These are phyloP conservation scores for Ajuga chamaepitys DNA, from an alignment of 257 asterid species.

Conservation along the genomic window DNA sequence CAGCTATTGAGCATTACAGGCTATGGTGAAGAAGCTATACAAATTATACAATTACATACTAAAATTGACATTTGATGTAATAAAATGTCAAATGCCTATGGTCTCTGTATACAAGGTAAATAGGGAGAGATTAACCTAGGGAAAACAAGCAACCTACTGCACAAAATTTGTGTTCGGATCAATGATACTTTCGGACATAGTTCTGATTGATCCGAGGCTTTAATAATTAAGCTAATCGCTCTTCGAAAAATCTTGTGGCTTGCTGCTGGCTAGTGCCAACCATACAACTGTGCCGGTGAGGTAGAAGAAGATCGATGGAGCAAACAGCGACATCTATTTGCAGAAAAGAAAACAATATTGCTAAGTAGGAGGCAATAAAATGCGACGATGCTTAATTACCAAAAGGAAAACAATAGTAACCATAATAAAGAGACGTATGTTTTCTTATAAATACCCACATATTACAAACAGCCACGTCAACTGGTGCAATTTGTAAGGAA, in stretches of 20 bases:
- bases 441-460: no score
- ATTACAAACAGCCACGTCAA: no score
- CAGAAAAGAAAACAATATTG: not conserved
- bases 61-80: not conserved
- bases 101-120: constrained; percentile 12
- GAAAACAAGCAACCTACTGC: constrained; percentile 22
- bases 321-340: constrained; percentile 69
- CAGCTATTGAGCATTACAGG: not conserved
- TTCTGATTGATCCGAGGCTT: not conserved
- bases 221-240: constrained; percentile 23
- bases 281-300: constrained; percentile 88
- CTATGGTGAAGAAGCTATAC: constrained; percentile 14
- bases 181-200: constrained; percentile 16
- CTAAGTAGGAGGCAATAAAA: not conserved
- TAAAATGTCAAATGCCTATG: constrained; percentile 19
- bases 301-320: constrained; percentile 94
- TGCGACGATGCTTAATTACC: no score
- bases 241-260: constrained; percentile 67
- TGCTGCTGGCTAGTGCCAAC: constrained; percentile 88
- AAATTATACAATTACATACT: constrained; percentile 16
- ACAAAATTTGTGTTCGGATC: constrained; percentile 45
- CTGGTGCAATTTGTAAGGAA: no score
- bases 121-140: not conserved
- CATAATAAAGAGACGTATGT: no score
- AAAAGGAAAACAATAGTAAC: no score